These are phyloP conservation scores for Knufia petricola DNA, from an alignment of 2,329 filamentous ascomycete species.

Conservation along the genomic window DNA sequence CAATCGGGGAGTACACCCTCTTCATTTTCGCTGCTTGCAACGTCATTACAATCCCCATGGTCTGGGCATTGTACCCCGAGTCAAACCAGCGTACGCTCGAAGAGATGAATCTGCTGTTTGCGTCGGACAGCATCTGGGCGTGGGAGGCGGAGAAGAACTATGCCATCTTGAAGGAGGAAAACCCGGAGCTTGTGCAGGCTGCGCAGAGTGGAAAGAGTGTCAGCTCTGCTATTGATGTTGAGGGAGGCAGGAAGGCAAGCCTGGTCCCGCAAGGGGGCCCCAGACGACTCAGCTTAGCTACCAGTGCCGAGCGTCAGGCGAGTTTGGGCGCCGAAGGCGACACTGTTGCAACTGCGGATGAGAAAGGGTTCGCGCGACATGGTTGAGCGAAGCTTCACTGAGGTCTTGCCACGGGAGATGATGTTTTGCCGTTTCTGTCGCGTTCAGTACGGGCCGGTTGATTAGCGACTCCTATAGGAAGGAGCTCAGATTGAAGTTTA, in stretches of 20 bases:
- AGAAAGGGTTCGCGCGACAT: background rate
- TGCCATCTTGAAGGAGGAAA: conserved; percentile 51
- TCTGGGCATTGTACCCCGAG: conserved; percentile 66
- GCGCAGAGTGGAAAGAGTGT: conserved; percentile 28
- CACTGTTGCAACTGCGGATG: background rate
- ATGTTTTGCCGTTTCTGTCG: too few species aligned
- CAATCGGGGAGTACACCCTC: conserved; percentile 59
- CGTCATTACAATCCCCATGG: conserved; percentile 54
- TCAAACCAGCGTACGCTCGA: conserved; percentile 64
- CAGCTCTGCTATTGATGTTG: conserved; percentile 16
- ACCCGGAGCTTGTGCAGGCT: conserved; percentile 41
- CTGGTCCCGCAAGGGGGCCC: background rate
- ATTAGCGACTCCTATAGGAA: too few species aligned
- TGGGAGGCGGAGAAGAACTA: conserved; percentile 64
- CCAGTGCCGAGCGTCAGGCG: background rate
- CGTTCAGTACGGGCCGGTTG: too few species aligned
- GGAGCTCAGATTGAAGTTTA: too few species aligned
- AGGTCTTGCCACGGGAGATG: too few species aligned
- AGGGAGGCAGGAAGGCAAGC: background rate
- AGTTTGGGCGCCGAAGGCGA: background rate
- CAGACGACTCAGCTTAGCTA: background rate
- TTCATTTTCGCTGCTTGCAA: conserved; percentile 66
- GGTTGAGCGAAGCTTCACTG: too few species aligned
- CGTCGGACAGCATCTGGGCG: conserved; percentile 55
- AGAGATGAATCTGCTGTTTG: conserved; percentile 66